Evolutionary conservation across 2,329 filamentous ascomycete species (phyloP).

Genomic region (Diaporthe destruens): DNA sequence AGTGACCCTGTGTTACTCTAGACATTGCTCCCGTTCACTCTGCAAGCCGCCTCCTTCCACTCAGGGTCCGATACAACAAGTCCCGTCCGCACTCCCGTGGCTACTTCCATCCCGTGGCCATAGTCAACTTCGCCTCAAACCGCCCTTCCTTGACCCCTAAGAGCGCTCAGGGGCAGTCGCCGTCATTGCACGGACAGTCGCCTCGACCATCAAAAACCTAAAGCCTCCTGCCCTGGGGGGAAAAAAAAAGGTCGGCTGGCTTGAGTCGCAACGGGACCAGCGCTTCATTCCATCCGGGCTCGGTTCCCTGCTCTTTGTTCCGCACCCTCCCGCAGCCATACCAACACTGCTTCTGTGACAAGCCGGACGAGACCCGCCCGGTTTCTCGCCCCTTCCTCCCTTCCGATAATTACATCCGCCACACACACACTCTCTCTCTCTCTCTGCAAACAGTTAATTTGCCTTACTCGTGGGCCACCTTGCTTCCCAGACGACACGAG

Average conservation of each 20-base stretch:
- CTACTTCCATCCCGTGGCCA: slow-evolving; percentile 23
- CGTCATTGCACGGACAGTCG: slow-evolving; percentile 16
- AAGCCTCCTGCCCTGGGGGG: slow-evolving; percentile 20
- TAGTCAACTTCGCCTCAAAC: slow-evolving; percentile 31
- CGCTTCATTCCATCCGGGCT: slow-evolving; percentile 32
- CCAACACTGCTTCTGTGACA: slow-evolving; percentile 40
- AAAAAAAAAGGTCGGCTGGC: slow-evolving; percentile 1
- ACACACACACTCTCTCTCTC: no score
- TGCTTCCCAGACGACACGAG: neutral
- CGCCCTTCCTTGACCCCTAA: slow-evolving; percentile 34
- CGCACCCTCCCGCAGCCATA: slow-evolving; percentile 25
- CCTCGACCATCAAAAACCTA: slow-evolving; percentile 26
- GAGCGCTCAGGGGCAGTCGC: slow-evolving; percentile 7
- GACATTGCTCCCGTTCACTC: slow-evolving; percentile 14
- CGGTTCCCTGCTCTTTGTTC: slow-evolving; percentile 36
- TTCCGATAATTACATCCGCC: slow-evolving; percentile 23
- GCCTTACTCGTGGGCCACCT: neutral
- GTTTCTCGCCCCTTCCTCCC: slow-evolving; percentile 24
- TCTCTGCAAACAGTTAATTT: slow-evolving; percentile 26
- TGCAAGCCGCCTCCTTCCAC: slow-evolving; percentile 27
- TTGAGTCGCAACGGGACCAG: slow-evolving; percentile 33
- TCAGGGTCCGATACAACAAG: slow-evolving; percentile 20
- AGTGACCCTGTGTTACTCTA: slow-evolving; percentile 36
- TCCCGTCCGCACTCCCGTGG: slow-evolving; percentile 29
- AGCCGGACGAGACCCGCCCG: slow-evolving; percentile 26